Percentiles rank a stretch among this genome's conserved stretches.
Evolutionary conservation across 371 early-diverging fungal species (phyloP).

Genomic region (Parasitella parasitica): DNA sequence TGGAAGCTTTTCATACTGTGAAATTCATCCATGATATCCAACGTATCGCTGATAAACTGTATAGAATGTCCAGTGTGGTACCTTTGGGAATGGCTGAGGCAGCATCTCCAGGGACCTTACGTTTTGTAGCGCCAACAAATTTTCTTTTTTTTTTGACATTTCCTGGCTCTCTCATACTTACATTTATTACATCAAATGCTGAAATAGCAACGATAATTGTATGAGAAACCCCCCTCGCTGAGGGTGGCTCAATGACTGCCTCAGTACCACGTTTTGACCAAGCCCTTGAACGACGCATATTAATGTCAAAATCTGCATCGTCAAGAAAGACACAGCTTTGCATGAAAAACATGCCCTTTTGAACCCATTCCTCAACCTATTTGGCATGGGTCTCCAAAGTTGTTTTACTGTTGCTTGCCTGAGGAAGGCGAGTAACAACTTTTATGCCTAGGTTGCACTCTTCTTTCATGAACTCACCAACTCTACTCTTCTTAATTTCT

Average conservation of each 20-base stretch:
- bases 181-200: slow-evolving; percentile 9
- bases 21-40: slow-evolving; percentile 5
- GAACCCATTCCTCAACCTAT: background rate
- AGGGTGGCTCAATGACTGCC: background rate
- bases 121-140: background rate
- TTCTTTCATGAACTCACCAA: slow-evolving; percentile 15
- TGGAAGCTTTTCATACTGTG: slow-evolving; percentile 2
- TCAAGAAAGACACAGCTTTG: slow-evolving; percentile 6
- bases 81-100: background rate
- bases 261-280: slow-evolving; percentile 1
- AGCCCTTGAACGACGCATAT: slow-evolving; percentile 6
- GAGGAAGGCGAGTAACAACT: slow-evolving; percentile 3
- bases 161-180: background rate
- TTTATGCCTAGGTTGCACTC: slow-evolving; percentile 15
- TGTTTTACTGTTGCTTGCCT: background rate
- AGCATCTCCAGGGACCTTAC: background rate
- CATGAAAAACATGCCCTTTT: slow-evolving; percentile 3
- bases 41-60: slow-evolving; percentile 3
- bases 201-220: slow-evolving; percentile 18
- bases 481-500: slow-evolving; percentile 13
- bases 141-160: background rate
- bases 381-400: background rate
- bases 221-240: slow-evolving; percentile 4
- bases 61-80: slow-evolving; percentile 3
- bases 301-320: slow-evolving; percentile 2